Conservation (phyloP, 768 basidiomycete genomes). For the Auricularia cornea region DNA sequence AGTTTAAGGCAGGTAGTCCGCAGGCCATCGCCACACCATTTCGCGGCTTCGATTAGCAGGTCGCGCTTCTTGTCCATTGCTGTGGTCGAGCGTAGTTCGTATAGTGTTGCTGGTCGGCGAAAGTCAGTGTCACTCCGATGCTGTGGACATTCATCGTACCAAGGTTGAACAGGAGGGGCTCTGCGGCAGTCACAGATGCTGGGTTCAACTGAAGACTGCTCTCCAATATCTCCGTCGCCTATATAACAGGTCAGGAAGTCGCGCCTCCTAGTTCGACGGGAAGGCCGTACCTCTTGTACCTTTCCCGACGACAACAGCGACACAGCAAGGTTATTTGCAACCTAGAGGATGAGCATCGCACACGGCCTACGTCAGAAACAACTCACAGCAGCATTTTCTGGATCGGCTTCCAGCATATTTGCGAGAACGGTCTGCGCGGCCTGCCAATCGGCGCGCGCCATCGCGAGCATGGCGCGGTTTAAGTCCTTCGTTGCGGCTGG, state of each 20-base stretch:
- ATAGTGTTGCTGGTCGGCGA: constrained; percentile 55
- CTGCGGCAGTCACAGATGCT: constrained; percentile 61
- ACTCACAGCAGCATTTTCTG: constrained; percentile 52
- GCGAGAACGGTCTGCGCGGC: constrained; percentile 39
- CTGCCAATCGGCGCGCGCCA: constrained; percentile 65
- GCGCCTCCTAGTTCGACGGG: not conserved
- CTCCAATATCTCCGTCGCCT: constrained; percentile 70
- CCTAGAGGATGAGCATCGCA: no score
- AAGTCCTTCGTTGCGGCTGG: constrained; percentile 41
- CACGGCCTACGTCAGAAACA: no score
- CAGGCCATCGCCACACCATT: constrained; percentile 82
- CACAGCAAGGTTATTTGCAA: constrained; percentile 71
- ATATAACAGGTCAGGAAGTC: not conserved
- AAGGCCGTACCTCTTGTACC: constrained; percentile 50
- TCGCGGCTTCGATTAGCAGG: constrained; percentile 65
- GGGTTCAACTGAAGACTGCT: constrained; percentile 53
- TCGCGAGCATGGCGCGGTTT: constrained; percentile 59
- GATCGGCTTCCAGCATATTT: constrained; percentile 40
- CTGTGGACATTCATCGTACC: constrained; percentile 33
- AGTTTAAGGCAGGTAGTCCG: constrained; percentile 71
- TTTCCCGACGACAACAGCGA: constrained; percentile 62
- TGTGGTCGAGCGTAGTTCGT: constrained; percentile 67
- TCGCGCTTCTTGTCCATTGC: constrained; percentile 71
- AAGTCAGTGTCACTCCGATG: not conserved
- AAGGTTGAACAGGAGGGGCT: constrained; percentile 79